Conservation (phyloP, 257 asterid species). For the Fraxinus pennsylvanica region DNA sequence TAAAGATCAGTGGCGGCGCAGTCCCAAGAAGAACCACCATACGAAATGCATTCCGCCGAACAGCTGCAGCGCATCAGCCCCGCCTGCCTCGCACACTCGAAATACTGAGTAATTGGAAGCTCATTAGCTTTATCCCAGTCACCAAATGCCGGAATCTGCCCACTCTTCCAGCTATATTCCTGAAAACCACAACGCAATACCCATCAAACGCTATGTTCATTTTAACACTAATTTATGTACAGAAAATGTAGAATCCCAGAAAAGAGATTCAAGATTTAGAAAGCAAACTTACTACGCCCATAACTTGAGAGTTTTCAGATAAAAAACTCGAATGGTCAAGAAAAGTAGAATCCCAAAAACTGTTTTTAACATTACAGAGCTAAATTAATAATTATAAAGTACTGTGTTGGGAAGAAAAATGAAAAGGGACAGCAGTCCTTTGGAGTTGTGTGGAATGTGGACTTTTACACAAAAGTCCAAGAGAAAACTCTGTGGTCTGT, state of each 20-base stretch:
- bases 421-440: constrained; percentile 4
- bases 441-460: constrained; percentile 28
- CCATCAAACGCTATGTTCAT: background rate
- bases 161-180: constrained; percentile 42
- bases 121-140: constrained; percentile 72
- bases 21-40: constrained; percentile 15
- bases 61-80: constrained; percentile 54
- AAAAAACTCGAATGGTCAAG: too few species aligned
- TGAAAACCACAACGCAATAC: constrained; percentile 24
- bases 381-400: background rate
- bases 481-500: background rate
- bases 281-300: background rate
- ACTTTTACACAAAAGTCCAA: background rate
- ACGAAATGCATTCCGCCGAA: constrained; percentile 34
- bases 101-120: constrained; percentile 71
- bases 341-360: too few species aligned
- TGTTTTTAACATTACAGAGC: too few species aligned
- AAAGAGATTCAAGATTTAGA: constrained; percentile 9
- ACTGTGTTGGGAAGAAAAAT: background rate
- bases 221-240: background rate
- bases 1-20: constrained; percentile 30
- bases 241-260: background rate
- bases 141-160: constrained; percentile 76
- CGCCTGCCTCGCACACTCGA: constrained; percentile 80
- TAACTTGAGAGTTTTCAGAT: too few species aligned